Percentiles rank a stretch among this genome's conserved stretches.
Evolutionary conservation across 148 eudicot genomes (phyloP).

Genomic region (Amaranthus cruentus): DNA sequence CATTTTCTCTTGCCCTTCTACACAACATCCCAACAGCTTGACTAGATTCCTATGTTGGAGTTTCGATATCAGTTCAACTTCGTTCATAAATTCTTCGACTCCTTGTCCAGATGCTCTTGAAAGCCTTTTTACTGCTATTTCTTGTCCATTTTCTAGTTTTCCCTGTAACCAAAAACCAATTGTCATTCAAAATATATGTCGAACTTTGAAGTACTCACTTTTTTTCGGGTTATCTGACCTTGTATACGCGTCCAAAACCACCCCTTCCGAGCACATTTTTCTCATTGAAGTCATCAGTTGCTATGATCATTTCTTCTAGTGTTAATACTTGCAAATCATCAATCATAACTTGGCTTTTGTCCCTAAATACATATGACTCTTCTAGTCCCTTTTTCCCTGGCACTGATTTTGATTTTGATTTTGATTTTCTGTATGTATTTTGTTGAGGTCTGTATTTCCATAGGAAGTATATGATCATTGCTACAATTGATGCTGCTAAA

Average conservation of each 20-base stretch:
- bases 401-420: not conserved
- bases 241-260: constrained; percentile 49
- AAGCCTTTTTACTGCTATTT: constrained; percentile 52
- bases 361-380: constrained; percentile 15
- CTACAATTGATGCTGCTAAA: constrained; percentile 14
- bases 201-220: not conserved
- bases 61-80: constrained; percentile 43
- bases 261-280: constrained; percentile 48
- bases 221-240: constrained; percentile 21
- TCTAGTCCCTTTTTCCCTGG: constrained; percentile 6
- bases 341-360: constrained; percentile 20
- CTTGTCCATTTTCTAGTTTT: constrained; percentile 30
- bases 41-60: constrained; percentile 61
- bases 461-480: constrained; percentile 14
- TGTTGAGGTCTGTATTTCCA: constrained; percentile 27
- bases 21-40: constrained; percentile 45
- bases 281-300: constrained; percentile 34
- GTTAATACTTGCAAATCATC: constrained; percentile 34
- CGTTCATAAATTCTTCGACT: constrained; percentile 47
- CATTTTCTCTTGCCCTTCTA: constrained; percentile 42
- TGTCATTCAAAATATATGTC: not conserved
- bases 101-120: constrained; percentile 53
- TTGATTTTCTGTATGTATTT: constrained; percentile 9
- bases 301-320: constrained; percentile 25
- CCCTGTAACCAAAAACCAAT: constrained; percentile 28